Base-by-base conservation (phyloP, 163 green algal genomes). In the Scenedesmus sp. region DNA sequence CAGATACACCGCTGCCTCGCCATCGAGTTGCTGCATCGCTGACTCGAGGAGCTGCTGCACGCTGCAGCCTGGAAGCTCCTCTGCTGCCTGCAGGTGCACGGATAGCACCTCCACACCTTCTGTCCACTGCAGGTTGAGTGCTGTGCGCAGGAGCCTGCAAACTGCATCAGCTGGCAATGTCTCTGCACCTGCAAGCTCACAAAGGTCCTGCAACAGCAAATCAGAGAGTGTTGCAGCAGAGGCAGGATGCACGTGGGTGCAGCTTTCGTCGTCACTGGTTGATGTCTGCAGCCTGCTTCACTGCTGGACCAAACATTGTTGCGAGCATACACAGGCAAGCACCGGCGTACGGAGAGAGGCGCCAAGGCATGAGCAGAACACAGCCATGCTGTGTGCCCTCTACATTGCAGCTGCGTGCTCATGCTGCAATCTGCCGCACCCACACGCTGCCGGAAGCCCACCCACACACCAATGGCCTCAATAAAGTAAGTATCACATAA, bases 101-200 rank as follows among this genome's bases (percentile, higher is more conserved):
- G 23, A 46, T 20, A 79, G 70, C 70, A 79, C 23, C 5, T 79
- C 70, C 13, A 79, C 23, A 4, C 70, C 70, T n/a, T 79, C 70
- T n/a, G 70, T 79, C 70, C 70, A 79, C 70, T 79, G 70, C 70
- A 79, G 23, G 70, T 79, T 79, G 12, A 79, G 70, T 52, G 70
- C 70, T 4, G 70, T 23, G 23, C 23, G 70, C 70, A 79, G 18
- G 1, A 79, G 70, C 23, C 70, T 23, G 70, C 67, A 77, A 6
- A 77, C 18, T 77, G 67, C 70, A 52, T 46, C 70, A 52, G 70
- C 70, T 79, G 70, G 70, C 23, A 79, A 6, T 13, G 70, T 79
- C 23, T 46, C 70, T 52, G 70, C 70, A 15, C 70, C 70, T 6
- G 20, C 23, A 1, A 79, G 70, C 70, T 79, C 70, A 13, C 70